These are phyloP conservation scores for Gossypioides kirkii DNA, from an alignment of 345 rosid species.

Conservation along the genomic window DNA sequence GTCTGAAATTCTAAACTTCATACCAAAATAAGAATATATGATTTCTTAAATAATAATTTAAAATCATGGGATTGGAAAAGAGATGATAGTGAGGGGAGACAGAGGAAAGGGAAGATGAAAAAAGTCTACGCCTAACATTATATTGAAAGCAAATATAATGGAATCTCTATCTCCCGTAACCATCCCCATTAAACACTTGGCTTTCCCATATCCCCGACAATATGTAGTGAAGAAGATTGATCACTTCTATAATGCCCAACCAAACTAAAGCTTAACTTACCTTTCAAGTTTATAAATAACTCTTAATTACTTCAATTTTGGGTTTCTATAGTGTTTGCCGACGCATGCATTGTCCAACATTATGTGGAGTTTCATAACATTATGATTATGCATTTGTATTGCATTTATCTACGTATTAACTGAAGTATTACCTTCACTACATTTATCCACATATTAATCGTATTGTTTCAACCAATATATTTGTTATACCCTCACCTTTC, in stretches of 20 bases:
- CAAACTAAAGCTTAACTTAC: not conserved
- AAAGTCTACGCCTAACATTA: not conserved
- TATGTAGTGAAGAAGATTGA: constrained; percentile 22
- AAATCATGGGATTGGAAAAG: too few species aligned
- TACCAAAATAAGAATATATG: too few species aligned
- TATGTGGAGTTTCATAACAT: not conserved
- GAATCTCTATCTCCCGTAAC: not conserved
- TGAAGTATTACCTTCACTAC: not conserved
- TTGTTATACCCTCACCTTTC: too few species aligned
- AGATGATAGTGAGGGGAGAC: too few species aligned
- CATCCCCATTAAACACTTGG: constrained; percentile 9
- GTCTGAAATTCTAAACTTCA: too few species aligned
- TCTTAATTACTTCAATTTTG: not conserved
- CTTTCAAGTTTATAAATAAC: not conserved
- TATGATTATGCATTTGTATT: not conserved
- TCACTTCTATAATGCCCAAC: constrained; percentile 10
- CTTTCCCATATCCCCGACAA: constrained; percentile 17
- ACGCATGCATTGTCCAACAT: not conserved
- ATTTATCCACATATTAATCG: not conserved
- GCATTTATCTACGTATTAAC: not conserved
- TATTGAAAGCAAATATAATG: not conserved
- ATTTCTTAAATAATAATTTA: too few species aligned
- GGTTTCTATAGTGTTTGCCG: not conserved
- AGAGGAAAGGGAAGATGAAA: not conserved
- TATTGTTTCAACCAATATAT: too few species aligned